Conservation (phyloP, 139 green algal species). For the Raphidocelis subcapitata region DNA sequence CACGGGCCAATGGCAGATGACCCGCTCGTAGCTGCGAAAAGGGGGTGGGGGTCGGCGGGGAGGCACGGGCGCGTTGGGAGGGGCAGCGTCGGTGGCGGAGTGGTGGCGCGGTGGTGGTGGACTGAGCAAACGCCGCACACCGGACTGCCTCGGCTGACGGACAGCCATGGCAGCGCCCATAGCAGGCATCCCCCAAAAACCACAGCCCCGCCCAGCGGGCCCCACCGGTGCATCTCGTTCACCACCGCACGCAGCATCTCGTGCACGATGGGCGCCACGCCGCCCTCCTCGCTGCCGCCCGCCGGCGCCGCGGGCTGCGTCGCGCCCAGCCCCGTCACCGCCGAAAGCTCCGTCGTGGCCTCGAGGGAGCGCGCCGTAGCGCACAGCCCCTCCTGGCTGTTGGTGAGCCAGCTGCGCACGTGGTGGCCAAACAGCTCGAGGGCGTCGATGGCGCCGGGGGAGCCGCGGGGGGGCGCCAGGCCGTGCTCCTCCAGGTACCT, state of each 20-base stretch:
- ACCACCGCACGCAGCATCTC: slow-evolving; percentile 28
- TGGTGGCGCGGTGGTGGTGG: too few species aligned
- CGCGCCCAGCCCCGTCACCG: background rate
- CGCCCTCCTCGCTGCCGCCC: slow-evolving; percentile 25
- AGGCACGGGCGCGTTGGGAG: too few species aligned
- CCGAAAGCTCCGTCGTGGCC: slow-evolving; percentile 33
- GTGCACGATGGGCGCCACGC: slow-evolving; percentile 22
- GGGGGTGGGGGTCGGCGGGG: too few species aligned
- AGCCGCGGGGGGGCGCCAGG: slow-evolving; percentile 25
- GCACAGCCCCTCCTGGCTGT: slow-evolving; percentile 25
- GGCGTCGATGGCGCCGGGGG: slow-evolving; percentile 44
- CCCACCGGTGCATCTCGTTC: slow-evolving; percentile 25
- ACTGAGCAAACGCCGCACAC: too few species aligned
- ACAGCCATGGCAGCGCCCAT: too few species aligned
- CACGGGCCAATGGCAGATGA: slow-evolving; percentile 45
- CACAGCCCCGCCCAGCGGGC: too few species aligned
- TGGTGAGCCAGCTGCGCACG: slow-evolving; percentile 45
- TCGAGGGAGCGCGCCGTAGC: slow-evolving; percentile 31
- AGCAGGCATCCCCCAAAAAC: too few species aligned
- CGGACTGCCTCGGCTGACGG: too few species aligned
- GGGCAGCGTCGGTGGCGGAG: too few species aligned
- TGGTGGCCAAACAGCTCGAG: slow-evolving; percentile 46
- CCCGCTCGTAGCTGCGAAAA: slow-evolving; percentile 43
- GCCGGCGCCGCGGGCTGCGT: slow-evolving; percentile 9
- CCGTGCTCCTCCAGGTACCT: slow-evolving; percentile 33